Percentiles rank a stretch among this genome's conserved stretches.
Conservation (phyloP, 306 rosid species). For the Dryas octopetala region DNA sequence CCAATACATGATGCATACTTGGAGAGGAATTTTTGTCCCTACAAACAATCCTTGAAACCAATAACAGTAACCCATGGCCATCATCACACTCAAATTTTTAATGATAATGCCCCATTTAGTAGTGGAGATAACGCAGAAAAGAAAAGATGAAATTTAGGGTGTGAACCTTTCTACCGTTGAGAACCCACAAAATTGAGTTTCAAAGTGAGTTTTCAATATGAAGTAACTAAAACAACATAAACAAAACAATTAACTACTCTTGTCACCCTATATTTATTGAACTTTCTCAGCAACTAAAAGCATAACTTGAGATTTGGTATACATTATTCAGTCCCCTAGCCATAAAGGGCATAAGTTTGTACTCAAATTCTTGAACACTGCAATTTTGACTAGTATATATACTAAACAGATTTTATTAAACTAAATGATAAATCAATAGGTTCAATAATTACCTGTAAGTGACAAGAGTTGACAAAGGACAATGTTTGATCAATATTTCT, state of each 20-base stretch:
- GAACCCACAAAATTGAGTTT: too few relatives aligned
- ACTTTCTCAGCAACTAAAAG: neutral
- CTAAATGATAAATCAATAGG: neutral
- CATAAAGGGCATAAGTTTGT: neutral
- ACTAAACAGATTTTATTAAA: neutral
- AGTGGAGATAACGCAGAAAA: too few relatives aligned
- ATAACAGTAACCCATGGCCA: too few relatives aligned
- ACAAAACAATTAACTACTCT: neutral
- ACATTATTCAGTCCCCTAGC: neutral
- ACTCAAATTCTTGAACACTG: neutral
- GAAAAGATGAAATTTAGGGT: too few relatives aligned
- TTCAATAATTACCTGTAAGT: conserved; percentile 42
- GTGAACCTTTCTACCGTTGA: too few relatives aligned
- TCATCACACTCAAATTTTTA: too few relatives aligned
- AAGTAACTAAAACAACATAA: neutral
- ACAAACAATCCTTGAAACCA: too few relatives aligned
- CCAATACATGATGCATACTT: neutral
- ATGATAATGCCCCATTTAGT: too few relatives aligned
- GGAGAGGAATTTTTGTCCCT: too few relatives aligned
- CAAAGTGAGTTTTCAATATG: neutral
- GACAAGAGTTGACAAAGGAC: conserved; percentile 45
- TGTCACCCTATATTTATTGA: neutral
- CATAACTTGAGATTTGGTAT: neutral
- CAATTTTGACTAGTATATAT: neutral
- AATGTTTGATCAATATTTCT: conserved; percentile 30